Evolutionary conservation across 2,329 filamentous ascomycete species (phyloP), one percentile per base, ranked within the genome.

Genomic region (Lithohypha guttulata): DNA sequence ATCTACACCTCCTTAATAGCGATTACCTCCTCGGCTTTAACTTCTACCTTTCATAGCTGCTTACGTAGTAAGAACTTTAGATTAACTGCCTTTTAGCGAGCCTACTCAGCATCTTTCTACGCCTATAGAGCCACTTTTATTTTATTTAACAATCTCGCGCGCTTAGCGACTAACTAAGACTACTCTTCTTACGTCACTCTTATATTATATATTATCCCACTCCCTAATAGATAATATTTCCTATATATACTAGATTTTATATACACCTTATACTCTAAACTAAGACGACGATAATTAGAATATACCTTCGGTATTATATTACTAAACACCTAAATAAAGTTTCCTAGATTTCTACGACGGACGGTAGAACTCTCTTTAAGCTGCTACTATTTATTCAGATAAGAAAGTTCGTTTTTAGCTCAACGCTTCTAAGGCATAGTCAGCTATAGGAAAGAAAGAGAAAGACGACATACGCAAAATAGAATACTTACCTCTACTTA

Each of bases 241-340:
- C 14, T 30, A 15, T 30, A 30, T 8, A 15, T 9, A 30, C 28
- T 30, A 9, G 28, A 30, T 30, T 15, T 30, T 9, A 15, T 30
- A 30, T 30, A 30, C 14, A 30, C 14, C 28, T 30, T 30, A 30
- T 30, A 30, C 14, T 30, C 28, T 30, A 30, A 15, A 30, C 14
- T 15, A 9, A 9, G 28, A 9, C 28, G 8, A 9, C 14, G 14
- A 30, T 30, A 30, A 30, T 30, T 30, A 30, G 14, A 30, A 30
- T 30, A 30, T 8, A 13, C 8, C n/a, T 25, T 25, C n/a, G n/a
- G 23, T 25, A 25, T 25, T 8, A 25, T 25, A 25, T 25, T n/a
- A 8, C 14, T 30, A 30, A 30, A 30, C 14, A 9, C 14, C 7
- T 30, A 10, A 15, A 30, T 30, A n/a, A n/a, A n/a, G n/a, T n/a